Base-by-base conservation (phyloP, 176 grass and related monocot genomes). In the Zizania latifolia region DNA sequence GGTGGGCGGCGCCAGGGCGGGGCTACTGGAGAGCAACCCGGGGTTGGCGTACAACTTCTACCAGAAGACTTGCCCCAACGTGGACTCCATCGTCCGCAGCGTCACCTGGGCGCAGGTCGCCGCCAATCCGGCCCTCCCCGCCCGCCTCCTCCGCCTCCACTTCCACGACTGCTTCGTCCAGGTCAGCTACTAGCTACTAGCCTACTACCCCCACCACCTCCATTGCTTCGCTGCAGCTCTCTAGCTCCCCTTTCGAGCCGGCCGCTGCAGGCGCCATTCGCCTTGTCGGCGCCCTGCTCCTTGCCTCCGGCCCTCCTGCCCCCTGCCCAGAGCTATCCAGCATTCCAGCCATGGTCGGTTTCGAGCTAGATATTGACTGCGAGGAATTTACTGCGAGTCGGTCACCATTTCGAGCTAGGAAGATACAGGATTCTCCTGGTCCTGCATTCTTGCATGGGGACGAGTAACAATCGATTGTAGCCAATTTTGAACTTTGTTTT, bases 111-210 rank as follows among this genome's bases (percentile, higher is more conserved):
- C 38, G 48, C 57, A 60, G 69, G 90, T 92, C 30, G 60, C 64
- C 51, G 73, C 19, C 68, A 84, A 92, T 74, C 61, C 80, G 0
- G 58, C 51, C 0, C 57, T 92, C 64, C 58, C 86, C 54, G 90
- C 50, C 3, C 75, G 69, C 53, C 83, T 89, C 28, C 80, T 92
- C 45, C 70, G 90, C 35, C 58, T 92, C 13, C 81, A 86, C 86
- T 92, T 92, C 83, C 90, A 92, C 31, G 90, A 92, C 75, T 92
- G 90, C 55, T 89, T 92, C 79, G 90, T 92, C 34, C 62, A 79
- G 83, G 90, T 89, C 62, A 26, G 82, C n/a, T 44, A 2, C 13
- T 40, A 2, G 0, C 14, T 5, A 0, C 10, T 2, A 9, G 40
- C 16, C 3, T 21, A 8, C 10, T 55, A 6, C 0, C 33, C 27